Percentiles rank a stretch among this genome's conserved stretches.
Conservation (phyloP, 1,139 yeast species). For the Nakaseomyces sp. region DNA sequence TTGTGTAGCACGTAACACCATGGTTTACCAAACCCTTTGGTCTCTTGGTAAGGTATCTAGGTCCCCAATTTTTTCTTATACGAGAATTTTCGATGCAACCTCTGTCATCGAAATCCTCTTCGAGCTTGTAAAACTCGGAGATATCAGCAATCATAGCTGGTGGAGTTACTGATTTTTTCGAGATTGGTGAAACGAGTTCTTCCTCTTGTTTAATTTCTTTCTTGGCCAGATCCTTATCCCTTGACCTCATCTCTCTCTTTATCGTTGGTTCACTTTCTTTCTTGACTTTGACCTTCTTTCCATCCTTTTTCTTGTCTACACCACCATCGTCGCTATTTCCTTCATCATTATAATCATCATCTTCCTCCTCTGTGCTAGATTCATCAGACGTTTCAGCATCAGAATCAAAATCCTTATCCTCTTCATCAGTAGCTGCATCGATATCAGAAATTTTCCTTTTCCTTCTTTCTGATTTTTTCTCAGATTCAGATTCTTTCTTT, state of each 20-base stretch:
- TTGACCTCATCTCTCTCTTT: background rate
- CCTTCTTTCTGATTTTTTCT: no score
- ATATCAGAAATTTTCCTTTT: no score
- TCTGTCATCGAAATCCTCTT: conserved; percentile 45
- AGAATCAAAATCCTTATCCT: conserved; percentile 11
- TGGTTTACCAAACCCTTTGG: conserved; percentile 81
- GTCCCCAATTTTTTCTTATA: conserved; percentile 55
- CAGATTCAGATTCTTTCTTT: conserved; percentile 18
- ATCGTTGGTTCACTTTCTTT: background rate
- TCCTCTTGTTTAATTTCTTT: conserved; percentile 11
- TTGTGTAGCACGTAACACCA: conserved; percentile 95
- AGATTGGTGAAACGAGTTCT: conserved; percentile 21
- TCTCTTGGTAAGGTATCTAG: conserved; percentile 34
- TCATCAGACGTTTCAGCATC: conserved; percentile 1
- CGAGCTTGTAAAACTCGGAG: conserved; percentile 40
- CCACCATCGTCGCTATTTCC: no score
- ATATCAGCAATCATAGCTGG: conserved; percentile 44
- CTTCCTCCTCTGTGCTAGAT: no score
- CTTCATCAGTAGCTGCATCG: conserved; percentile 22
- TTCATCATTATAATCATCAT: no score
- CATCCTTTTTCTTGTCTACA: background rate
- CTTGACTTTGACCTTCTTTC: conserved; percentile 9
- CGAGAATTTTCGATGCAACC: conserved; percentile 52
- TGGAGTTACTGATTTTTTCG: conserved; percentile 31
- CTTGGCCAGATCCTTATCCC: conserved; percentile 9